phyloP scores from a whole-genome alignment of 768 basidiomycete species.

The Suillus alpinus region DNA sequence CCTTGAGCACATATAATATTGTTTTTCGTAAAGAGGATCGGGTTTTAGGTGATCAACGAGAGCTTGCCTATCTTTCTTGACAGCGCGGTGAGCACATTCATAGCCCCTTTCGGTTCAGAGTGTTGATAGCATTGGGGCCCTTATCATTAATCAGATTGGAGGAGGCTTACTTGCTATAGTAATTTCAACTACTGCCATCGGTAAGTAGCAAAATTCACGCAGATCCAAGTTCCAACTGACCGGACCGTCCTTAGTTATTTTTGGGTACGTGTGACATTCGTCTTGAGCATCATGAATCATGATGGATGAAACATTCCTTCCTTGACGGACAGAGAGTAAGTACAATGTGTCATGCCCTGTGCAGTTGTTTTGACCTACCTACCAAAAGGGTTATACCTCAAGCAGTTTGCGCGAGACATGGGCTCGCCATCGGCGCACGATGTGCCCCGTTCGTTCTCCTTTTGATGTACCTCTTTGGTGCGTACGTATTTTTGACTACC shows the following conservation, averaged over 20 bases:
- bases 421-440: constrained; percentile 73
- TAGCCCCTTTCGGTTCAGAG: constrained; percentile 1
- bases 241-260: constrained; percentile 56
- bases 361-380: background rate
- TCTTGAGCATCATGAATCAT: background rate
- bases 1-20: background rate
- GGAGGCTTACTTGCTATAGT: constrained; percentile 75
- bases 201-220: constrained; percentile 32
- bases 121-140: background rate
- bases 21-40: background rate
- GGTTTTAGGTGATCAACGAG: constrained; percentile 68
- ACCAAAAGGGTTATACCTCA: constrained; percentile 58
- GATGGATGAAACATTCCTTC: background rate
- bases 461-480: constrained; percentile 64
- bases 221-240: constrained; percentile 3
- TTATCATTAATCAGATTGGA: constrained; percentile 36
- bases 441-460: constrained; percentile 72
- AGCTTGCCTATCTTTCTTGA: constrained; percentile 82
- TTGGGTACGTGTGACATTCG: constrained; percentile 55
- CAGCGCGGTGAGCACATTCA: constrained; percentile 45
- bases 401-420: constrained; percentile 75
- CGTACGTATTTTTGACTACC: constrained; percentile 4
- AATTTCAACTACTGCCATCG: constrained; percentile 61
- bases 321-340: constrained; percentile 1
- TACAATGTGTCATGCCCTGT: background rate